These are phyloP conservation scores for Aurantiochytrium sp. DNA, from an alignment of 108 stramenopile species.

Conservation along the genomic window DNA sequence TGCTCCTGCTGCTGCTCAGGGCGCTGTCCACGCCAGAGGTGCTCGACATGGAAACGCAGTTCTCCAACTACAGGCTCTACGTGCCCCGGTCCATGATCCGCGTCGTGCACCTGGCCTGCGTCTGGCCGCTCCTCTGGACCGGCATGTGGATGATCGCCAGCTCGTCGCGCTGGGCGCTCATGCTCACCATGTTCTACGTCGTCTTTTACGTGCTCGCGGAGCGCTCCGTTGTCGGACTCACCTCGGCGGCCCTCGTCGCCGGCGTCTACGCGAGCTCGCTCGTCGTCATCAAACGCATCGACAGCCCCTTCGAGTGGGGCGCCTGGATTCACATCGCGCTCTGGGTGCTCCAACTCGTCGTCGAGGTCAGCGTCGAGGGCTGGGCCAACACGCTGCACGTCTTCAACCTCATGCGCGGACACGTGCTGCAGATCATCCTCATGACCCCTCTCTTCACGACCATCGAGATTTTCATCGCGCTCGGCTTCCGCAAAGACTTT, in stretches of 20 bases:
- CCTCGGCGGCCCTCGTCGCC: neutral
- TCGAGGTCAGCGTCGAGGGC: neutral
- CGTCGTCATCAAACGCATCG: neutral
- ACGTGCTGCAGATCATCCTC: neutral
- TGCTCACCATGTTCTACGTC: conserved; percentile 1
- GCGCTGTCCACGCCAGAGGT: conserved; percentile 24
- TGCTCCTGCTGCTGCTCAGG: neutral
- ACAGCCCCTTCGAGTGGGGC: neutral
- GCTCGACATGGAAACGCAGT: conserved; percentile 12
- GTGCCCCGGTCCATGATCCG: neutral
- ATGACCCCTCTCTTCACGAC: neutral
- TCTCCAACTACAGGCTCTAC: neutral
- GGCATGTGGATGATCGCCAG: neutral
- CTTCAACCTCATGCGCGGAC: neutral
- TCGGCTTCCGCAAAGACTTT: neutral
- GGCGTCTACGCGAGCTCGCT: neutral
- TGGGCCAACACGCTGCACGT: neutral
- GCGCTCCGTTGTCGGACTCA: neutral
- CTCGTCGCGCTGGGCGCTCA: neutral
- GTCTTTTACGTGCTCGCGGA: neutral
- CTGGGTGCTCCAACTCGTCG: neutral
- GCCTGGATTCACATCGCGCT: neutral
- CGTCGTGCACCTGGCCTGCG: neutral
- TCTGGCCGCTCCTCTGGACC: conserved; percentile 9
- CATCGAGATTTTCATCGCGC: neutral